Conservation (phyloP, 306 rosid species). For the Vicia faba region DNA sequence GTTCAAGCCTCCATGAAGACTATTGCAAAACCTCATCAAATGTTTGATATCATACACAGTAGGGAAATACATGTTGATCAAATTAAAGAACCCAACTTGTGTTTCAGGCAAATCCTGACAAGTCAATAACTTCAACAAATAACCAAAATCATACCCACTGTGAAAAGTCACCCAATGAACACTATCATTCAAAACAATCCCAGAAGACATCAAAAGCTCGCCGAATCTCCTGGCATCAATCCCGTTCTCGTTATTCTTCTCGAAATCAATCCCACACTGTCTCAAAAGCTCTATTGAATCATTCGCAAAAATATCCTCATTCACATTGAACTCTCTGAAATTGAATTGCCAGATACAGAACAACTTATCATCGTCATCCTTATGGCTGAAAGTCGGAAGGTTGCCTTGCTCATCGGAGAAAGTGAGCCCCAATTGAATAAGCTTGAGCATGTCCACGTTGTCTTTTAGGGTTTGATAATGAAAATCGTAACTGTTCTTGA, state of each 20-base stretch:
- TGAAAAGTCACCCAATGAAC: constrained; percentile 59
- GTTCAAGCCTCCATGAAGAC: constrained; percentile 56
- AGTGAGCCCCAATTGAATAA: constrained; percentile 54
- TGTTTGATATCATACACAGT: constrained; percentile 53
- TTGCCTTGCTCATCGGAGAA: constrained; percentile 56
- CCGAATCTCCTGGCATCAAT: constrained; percentile 50
- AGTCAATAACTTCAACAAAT: constrained; percentile 50
- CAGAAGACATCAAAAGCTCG: constrained; percentile 52
- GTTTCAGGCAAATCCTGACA: constrained; percentile 54
- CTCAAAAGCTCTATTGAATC: constrained; percentile 56
- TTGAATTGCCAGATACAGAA: constrained; percentile 63
- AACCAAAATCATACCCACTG: constrained; percentile 58
- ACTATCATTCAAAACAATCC: constrained; percentile 50
- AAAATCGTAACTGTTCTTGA: constrained; percentile 48
- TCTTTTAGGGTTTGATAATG: constrained; percentile 60
- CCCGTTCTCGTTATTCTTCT: constrained; percentile 45
- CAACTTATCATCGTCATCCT: neutral
- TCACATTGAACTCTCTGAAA: constrained; percentile 52
- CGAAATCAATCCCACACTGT: constrained; percentile 57
- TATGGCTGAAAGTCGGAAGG: constrained; percentile 35
- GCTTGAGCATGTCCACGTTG: constrained; percentile 53
- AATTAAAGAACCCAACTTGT: constrained; percentile 46
- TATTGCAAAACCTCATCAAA: constrained; percentile 53
- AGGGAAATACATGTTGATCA: constrained; percentile 50
- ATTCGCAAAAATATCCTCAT: constrained; percentile 53